Conservation (phyloP, 768 basidiomycete species). For the Crassisporium funariophilum region DNA sequence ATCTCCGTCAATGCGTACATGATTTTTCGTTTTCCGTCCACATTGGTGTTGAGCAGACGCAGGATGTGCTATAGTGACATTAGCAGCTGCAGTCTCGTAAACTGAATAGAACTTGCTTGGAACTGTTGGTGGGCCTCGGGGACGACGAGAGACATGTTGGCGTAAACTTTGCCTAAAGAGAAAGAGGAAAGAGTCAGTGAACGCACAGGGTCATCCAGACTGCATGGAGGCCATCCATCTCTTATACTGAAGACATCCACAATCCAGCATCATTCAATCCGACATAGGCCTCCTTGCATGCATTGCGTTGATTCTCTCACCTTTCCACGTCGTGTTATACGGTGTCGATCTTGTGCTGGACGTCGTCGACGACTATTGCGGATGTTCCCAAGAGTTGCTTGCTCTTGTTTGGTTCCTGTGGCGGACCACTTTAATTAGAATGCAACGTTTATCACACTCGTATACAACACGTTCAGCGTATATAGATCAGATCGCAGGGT, state of each 20-base stretch:
- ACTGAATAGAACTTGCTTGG: conserved; percentile 56
- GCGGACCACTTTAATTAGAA: too few species aligned
- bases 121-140: conserved; percentile 96
- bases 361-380: too few species aligned
- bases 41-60: conserved; percentile 99
- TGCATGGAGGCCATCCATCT: conserved; percentile 5
- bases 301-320: too few species aligned
- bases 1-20: conserved; percentile 99
- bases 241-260: too few species aligned
- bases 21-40: conserved; percentile 98
- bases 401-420: neutral
- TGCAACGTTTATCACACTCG: too few species aligned
- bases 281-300: too few species aligned
- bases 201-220: conserved; percentile 10
- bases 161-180: conserved; percentile 19
- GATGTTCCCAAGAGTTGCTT: neutral
- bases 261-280: conserved; percentile 1
- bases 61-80: conserved; percentile 80
- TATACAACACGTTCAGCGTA: too few species aligned
- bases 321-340: neutral
- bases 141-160: conserved; percentile 91
- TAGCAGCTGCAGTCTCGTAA: neutral
- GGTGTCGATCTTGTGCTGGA: neutral
- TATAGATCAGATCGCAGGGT: too few species aligned
- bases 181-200: conserved; percentile 10